phyloP scores from a whole-genome alignment of 768 basidiomycete species.

The Boletus eberwhitei region DNA sequence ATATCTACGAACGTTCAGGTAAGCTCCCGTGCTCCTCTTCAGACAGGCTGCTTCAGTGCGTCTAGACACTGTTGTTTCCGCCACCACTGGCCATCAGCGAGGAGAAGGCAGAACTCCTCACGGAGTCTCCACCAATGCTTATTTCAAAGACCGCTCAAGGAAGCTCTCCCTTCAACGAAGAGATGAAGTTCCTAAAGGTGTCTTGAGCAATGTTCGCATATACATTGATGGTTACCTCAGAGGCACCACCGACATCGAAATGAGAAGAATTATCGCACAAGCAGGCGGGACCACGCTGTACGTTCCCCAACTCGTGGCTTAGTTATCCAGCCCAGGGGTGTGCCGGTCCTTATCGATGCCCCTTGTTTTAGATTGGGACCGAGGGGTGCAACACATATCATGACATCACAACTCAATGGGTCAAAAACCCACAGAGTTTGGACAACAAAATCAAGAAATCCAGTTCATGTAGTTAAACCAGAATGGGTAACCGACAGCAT shows the following conservation, averaged over 20 bases:
- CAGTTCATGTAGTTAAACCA: conserved; percentile 64
- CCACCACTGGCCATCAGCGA: conserved; percentile 67
- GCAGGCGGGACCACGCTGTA: conserved; percentile 70
- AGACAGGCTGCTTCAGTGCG: background rate
- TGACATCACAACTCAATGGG: conserved; percentile 70
- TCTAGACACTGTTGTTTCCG: conserved; percentile 58
- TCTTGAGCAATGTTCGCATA: conserved; percentile 46
- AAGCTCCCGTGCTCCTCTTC: conserved; percentile 9
- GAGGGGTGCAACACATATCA: conserved; percentile 71
- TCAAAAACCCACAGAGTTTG: conserved; percentile 69
- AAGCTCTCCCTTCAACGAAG: conserved; percentile 41
- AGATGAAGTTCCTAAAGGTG: conserved; percentile 17
- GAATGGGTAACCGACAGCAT: conserved; percentile 76
- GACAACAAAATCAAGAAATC: conserved; percentile 45
- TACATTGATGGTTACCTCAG: conserved; percentile 71
- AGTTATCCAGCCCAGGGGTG: too few relatives aligned
- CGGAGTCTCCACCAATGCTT: conserved; percentile 31
- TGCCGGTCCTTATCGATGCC: background rate
- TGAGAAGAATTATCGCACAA: conserved; percentile 62
- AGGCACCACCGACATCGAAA: conserved; percentile 75
- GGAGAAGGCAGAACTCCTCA: conserved; percentile 40
- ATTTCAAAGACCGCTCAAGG: conserved; percentile 41
- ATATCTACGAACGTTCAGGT: conserved; percentile 62
- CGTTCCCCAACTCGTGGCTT: conserved; percentile 15
- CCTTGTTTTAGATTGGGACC: conserved; percentile 42